Percentiles rank a stretch among this genome's conserved stretches.
These are phyloP conservation scores for Pouteria campechiana DNA, from an alignment of 179 eudicot genomes.

Conservation along the genomic window DNA sequence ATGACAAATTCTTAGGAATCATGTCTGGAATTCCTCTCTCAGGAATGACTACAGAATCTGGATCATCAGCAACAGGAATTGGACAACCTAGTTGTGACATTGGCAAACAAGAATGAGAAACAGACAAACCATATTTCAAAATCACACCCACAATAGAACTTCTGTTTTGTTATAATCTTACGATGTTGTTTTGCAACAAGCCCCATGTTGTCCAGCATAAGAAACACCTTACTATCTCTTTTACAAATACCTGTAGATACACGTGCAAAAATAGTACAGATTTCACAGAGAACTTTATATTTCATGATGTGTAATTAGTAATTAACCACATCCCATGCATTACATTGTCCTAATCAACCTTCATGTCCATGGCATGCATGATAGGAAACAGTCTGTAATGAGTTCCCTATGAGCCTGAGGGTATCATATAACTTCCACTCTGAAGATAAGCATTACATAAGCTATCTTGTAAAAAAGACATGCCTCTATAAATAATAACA, in stretches of 20 bases:
- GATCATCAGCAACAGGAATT: conserved; percentile 66
- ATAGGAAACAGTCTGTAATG: no score
- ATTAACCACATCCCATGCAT: no score
- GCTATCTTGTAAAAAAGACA: no score
- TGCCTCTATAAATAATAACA: no score
- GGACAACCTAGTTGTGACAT: conserved; percentile 60
- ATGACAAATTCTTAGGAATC: conserved; percentile 44
- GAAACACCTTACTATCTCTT: conserved; percentile 68
- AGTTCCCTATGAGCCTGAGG: no score
- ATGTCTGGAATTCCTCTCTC: conserved; percentile 47
- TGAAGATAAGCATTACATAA: no score
- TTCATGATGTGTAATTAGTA: no score
- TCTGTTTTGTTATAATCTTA: conserved; percentile 37
- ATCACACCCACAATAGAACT: background rate
- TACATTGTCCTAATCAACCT: no score
- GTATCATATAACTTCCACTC: no score
- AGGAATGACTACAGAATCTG: conserved; percentile 56
- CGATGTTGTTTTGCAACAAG: conserved; percentile 79
- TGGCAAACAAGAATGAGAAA: background rate
- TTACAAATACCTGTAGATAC: conserved; percentile 81
- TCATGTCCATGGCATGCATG: no score
- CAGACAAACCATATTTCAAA: background rate
- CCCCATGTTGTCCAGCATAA: conserved; percentile 71
- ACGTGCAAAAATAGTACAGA: conserved; percentile 7
- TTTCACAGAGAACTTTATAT: no score